Conservation (phyloP, 1,284 basidiomycete species). For the Bondarzewia mesenterica region DNA sequence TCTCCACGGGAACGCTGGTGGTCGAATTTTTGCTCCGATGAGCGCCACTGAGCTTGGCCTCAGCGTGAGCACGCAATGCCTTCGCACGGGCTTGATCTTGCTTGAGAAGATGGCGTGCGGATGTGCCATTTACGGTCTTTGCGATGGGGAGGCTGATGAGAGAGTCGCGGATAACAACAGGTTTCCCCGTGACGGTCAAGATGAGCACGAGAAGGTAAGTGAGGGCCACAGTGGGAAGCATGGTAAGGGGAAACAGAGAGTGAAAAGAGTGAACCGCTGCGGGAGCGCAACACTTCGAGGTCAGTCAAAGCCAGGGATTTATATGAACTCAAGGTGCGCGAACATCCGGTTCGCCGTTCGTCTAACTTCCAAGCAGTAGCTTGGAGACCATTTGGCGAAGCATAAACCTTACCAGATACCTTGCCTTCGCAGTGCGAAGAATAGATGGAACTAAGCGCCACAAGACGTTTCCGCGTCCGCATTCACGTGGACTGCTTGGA, state of each 20-base stretch:
- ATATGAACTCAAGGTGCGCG: too few species aligned
- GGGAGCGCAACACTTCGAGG: constrained; percentile 1
- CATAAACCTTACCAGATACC: too few species aligned
- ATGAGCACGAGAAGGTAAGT: constrained; percentile 32
- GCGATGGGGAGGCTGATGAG: constrained; percentile 39
- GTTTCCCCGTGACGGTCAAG: constrained; percentile 36
- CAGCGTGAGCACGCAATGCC: constrained; percentile 31
- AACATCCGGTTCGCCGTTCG: too few species aligned
- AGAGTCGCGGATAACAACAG: constrained; percentile 32
- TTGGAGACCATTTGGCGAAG: too few species aligned
- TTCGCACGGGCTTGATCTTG: constrained; percentile 46
- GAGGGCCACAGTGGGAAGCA: constrained; percentile 27
- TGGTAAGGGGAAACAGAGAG: constrained; percentile 10
- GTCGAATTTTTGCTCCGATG: constrained; percentile 24
- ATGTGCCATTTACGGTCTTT: constrained; percentile 39
- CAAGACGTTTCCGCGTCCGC: too few species aligned
- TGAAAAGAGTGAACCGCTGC: constrained; percentile 1
- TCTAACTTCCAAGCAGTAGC: too few species aligned
- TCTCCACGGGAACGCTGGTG: constrained; percentile 30
- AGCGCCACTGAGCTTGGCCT: constrained; percentile 23
- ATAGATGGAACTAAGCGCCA: too few species aligned
- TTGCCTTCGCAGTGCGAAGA: too few species aligned
- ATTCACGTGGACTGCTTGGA: too few species aligned
- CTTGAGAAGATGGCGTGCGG: constrained; percentile 37
- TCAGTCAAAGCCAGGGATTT: neutral